Evolutionary conservation across 2,329 filamentous ascomycete species (phyloP).

Genomic region (Monosporascus sp.): DNA sequence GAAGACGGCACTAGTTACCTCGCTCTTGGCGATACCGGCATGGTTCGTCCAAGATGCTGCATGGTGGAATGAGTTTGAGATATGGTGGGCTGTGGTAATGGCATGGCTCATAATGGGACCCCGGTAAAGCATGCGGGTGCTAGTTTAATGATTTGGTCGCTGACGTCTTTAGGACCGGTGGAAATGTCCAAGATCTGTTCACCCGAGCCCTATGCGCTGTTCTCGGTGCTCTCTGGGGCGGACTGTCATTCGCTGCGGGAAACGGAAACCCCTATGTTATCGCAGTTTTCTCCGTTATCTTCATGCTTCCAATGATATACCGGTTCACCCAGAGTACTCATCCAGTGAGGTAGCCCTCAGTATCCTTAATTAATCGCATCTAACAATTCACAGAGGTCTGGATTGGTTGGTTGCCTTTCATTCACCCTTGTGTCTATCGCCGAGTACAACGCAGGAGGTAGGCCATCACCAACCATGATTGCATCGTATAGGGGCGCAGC

Average conservation of each 20-base stretch:
- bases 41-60: slow-evolving; percentile 39
- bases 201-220: slow-evolving; percentile 44
- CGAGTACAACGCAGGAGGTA: slow-evolving; percentile 27
- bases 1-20: slow-evolving; percentile 49
- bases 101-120: slow-evolving; percentile 53
- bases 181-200: slow-evolving; percentile 54
- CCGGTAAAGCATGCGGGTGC: slow-evolving; percentile 25
- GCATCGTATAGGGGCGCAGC: slow-evolving; percentile 44
- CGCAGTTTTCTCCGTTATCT: slow-evolving; percentile 49
- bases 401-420: slow-evolving; percentile 52
- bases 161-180: slow-evolving; percentile 39
- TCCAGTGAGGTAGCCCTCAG: slow-evolving; percentile 32
- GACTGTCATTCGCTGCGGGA: slow-evolving; percentile 44
- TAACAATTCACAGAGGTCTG: slow-evolving; percentile 41
- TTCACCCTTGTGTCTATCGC: slow-evolving; percentile 51
- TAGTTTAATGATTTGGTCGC: neutral
- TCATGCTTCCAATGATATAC: slow-evolving; percentile 57
- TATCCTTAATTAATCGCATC: neutral
- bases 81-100: slow-evolving; percentile 55
- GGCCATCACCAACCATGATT: slow-evolving; percentile 32
- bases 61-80: slow-evolving; percentile 53
- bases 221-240: slow-evolving; percentile 52
- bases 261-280: slow-evolving; percentile 51
- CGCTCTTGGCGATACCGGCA: slow-evolving; percentile 48
- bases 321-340: slow-evolving; percentile 51